Evolutionary conservation across 176 grass and related monocot species (phyloP).

Genomic region (Bothriochloa decipiens): DNA sequence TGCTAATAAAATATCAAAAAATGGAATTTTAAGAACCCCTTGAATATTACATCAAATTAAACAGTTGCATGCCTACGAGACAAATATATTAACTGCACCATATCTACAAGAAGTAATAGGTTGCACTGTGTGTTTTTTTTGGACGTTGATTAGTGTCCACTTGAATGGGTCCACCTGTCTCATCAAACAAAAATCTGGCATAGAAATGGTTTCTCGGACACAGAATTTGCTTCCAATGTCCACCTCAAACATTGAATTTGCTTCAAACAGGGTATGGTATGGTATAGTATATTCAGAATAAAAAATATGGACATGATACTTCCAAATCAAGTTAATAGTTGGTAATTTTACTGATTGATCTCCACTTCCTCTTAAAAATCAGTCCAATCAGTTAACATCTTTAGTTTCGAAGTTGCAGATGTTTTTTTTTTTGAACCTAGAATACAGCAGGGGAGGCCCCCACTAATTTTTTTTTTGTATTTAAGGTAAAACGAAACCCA

Average conservation of each 20-base stretch:
- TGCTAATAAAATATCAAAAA: slow-evolving; percentile 6
- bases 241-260: neutral
- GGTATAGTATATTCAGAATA: neutral
- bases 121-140: neutral
- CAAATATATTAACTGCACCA: slow-evolving; percentile 17
- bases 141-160: neutral
- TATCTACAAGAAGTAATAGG: slow-evolving; percentile 34
- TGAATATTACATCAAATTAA: neutral
- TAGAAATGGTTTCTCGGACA: neutral
- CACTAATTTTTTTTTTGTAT: too few species aligned
- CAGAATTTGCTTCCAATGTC: neutral
- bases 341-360: neutral
- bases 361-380: too few species aligned
- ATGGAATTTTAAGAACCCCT: neutral
- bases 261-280: neutral
- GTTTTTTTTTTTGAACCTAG: too few species aligned
- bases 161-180: neutral
- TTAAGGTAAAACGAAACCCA: too few species aligned
- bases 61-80: neutral
- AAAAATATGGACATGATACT: neutral
- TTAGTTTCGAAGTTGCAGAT: too few species aligned
- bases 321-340: neutral
- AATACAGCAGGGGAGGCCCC: too few species aligned
- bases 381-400: too few species aligned
- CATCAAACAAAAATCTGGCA: neutral